phyloP scores from a whole-genome alignment of 306 rosid genomes.

The Vigna trinervia region DNA sequence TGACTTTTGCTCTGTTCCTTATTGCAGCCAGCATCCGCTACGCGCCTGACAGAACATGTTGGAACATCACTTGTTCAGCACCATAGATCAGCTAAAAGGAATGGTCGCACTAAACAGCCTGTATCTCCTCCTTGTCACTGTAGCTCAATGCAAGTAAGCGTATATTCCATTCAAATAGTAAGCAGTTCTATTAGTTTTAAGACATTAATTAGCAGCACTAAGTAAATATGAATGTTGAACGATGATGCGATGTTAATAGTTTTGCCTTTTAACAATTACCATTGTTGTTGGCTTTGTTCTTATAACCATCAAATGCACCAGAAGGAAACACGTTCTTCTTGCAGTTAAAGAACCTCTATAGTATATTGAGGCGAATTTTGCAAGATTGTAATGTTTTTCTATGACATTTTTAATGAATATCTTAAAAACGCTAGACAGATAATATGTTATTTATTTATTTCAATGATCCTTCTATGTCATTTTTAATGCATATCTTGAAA shows the following conservation, averaged over 20 bases:
- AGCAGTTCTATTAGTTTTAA: background rate
- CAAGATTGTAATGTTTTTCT: background rate
- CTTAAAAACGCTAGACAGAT: background rate
- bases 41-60: conserved; percentile 44
- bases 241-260: background rate
- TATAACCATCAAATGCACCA: background rate
- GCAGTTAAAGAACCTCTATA: background rate
- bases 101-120: conserved; percentile 43
- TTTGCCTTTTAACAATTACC: background rate
- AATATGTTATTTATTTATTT: too few species aligned
- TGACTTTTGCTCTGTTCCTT: conserved; percentile 26
- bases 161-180: background rate
- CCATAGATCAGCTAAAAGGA: conserved; percentile 46
- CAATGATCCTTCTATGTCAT: background rate
- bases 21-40: conserved; percentile 55
- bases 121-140: conserved; percentile 49
- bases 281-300: background rate
- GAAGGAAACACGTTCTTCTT: conserved; percentile 10
- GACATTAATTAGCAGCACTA: background rate
- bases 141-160: conserved; percentile 56
- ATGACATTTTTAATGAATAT: background rate
- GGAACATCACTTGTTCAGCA: conserved; percentile 46
- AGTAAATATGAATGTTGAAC: background rate
- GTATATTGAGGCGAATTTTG: background rate
- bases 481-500: conserved; percentile 3